Evolutionary conservation across 1,139 yeast genomes (phyloP).

Genomic region (Suhomyces anneliseae): DNA sequence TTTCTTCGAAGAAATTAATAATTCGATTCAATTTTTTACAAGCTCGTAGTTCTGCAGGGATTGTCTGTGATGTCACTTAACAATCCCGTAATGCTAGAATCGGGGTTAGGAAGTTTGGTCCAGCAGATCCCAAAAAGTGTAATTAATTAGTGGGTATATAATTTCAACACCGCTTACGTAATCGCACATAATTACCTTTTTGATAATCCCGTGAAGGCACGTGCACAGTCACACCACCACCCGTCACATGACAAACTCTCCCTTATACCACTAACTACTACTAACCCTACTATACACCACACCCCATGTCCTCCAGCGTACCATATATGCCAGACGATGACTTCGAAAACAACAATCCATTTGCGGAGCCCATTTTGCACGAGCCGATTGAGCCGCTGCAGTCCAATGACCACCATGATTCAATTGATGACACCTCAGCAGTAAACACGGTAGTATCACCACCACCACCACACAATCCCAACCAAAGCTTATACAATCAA

Average conservation of each 20-base stretch:
- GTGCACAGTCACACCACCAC: not conserved
- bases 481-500: no score
- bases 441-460: no score
- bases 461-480: no score
- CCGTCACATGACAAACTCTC: not conserved
- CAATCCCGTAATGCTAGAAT: not conserved
- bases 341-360: conserved; percentile 65
- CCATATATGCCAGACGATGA: conserved; percentile 64
- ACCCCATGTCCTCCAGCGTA: conserved; percentile 51
- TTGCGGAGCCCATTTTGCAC: conserved; percentile 37
- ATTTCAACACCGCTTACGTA: no score
- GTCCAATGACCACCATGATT: not conserved
- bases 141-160: no score
- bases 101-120: no score
- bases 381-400: no score
- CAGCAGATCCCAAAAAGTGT: no score
- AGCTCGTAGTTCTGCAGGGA: not conserved
- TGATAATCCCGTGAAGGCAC: no score
- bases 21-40: no score
- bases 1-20: no score
- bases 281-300: not conserved
- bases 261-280: not conserved
- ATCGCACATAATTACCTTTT: no score
- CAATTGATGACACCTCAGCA: not conserved
- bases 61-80: not conserved